phyloP scores from a whole-genome alignment of 129 eudicot genomes.

The Apium graveolens region DNA sequence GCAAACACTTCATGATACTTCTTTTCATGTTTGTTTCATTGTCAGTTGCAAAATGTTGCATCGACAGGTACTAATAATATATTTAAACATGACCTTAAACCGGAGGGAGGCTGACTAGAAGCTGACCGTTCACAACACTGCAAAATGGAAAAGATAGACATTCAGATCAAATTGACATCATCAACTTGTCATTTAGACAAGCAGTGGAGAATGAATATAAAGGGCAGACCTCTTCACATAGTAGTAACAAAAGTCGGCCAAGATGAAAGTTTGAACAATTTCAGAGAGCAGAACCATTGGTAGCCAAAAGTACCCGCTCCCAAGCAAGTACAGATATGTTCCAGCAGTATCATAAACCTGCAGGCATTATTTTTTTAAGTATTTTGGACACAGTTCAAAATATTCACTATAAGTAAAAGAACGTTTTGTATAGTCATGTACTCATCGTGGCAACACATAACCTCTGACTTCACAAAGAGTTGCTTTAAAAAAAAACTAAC shows the following conservation, averaged over 20 bases:
- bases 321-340: slow-evolving; percentile 39
- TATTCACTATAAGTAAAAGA: neutral
- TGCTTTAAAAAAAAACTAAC: slow-evolving; percentile 24
- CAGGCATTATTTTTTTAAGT: neutral
- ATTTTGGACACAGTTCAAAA: neutral
- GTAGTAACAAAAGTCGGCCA: slow-evolving; percentile 94
- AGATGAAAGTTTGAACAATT: slow-evolving; percentile 72
- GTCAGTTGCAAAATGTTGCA: neutral
- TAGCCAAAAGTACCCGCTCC: slow-evolving; percentile 70
- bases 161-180: neutral
- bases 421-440: neutral
- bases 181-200: neutral
- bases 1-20: neutral
- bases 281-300: slow-evolving; percentile 60
- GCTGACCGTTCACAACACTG: slow-evolving; percentile 59
- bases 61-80: neutral
- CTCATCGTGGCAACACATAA: neutral
- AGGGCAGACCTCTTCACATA: slow-evolving; percentile 63
- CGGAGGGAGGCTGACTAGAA: slow-evolving; percentile 58
- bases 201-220: too few relatives aligned
- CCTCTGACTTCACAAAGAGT: neutral
- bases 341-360: slow-evolving; percentile 91
- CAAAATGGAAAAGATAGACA: slow-evolving; percentile 3
- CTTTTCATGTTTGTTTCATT: neutral
- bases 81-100: slow-evolving; percentile 19